These are phyloP conservation scores for Dendrocalamus latiflorus DNA, from an alignment of 202 grass and related monocot genomes.

Conservation along the genomic window DNA sequence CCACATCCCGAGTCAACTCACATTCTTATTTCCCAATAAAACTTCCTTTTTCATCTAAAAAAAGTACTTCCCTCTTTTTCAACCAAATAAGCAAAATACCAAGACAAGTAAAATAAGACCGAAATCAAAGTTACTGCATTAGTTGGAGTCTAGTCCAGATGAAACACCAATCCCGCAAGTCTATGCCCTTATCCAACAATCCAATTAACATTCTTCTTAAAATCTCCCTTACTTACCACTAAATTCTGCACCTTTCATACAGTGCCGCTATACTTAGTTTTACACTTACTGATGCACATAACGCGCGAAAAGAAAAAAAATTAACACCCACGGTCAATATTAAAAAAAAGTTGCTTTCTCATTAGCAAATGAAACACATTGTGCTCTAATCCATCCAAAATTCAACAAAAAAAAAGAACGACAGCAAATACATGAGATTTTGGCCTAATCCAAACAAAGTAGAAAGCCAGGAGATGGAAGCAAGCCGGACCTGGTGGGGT, in stretches of 20 bases:
- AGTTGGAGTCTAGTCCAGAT: not conserved
- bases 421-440: too few relatives aligned
- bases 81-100: not conserved
- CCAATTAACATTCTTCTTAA: not conserved
- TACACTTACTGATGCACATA: too few relatives aligned
- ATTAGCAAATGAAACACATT: not conserved
- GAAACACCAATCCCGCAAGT: not conserved
- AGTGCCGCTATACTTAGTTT: not conserved
- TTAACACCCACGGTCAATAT: not conserved
- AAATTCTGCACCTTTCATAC: not conserved
- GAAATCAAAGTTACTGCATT: not conserved
- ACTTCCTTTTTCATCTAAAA: too few relatives aligned
- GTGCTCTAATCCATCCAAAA: not conserved
- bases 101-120: not conserved
- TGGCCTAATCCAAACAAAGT: not conserved
- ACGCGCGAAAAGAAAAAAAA: not conserved
- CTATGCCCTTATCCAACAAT: not conserved
- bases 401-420: not conserved
- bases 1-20: not conserved
- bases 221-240: not conserved
- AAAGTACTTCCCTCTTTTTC: too few relatives aligned
- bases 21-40: not conserved
- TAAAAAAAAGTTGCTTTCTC: not conserved
- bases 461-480: not conserved
- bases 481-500: slow-evolving; percentile 48